These are phyloP conservation scores for Fusarium stilboides DNA, from an alignment of 2,329 filamentous ascomycete species.

Conservation along the genomic window DNA sequence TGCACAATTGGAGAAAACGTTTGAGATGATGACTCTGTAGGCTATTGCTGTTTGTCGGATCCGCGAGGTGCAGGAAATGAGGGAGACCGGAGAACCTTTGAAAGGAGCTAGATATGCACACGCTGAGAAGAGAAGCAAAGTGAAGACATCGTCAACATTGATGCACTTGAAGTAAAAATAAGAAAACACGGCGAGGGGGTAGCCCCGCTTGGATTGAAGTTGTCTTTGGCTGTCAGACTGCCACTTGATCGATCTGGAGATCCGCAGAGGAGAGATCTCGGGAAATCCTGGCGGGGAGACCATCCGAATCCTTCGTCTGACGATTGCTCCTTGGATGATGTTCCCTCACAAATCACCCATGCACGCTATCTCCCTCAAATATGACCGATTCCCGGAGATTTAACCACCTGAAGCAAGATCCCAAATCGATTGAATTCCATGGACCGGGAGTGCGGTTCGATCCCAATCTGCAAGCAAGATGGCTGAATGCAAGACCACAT, in stretches of 20 bases:
- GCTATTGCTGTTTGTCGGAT: slow-evolving; percentile 1
- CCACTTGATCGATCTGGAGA: slow-evolving; percentile 5
- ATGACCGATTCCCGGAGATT: slow-evolving; percentile 15
- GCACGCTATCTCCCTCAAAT: slow-evolving; percentile 1
- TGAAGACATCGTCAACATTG: slow-evolving; percentile 8
- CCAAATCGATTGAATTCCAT: slow-evolving; percentile 10
- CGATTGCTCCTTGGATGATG: not conserved
- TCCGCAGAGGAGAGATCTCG: slow-evolving; percentile 1
- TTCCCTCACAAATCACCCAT: not conserved
- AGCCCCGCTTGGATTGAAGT: not conserved
- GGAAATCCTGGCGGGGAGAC: not conserved
- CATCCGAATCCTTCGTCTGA: not conserved
- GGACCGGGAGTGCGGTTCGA: slow-evolving; percentile 28
- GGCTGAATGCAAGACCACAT: slow-evolving; percentile 1
- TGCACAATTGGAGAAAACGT: not conserved
- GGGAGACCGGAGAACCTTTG: not conserved
- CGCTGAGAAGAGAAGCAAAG: not conserved
- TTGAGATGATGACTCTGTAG: not conserved
- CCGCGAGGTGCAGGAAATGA: not conserved
- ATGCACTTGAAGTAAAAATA: not conserved
- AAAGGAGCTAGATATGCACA: not conserved
- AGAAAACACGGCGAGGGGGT: not conserved
- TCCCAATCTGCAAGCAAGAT: slow-evolving; percentile 23
- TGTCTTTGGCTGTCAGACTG: not conserved
- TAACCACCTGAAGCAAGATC: not conserved